Conservation (phyloP, 306 rosid genomes). For the Vicia villosa region DNA sequence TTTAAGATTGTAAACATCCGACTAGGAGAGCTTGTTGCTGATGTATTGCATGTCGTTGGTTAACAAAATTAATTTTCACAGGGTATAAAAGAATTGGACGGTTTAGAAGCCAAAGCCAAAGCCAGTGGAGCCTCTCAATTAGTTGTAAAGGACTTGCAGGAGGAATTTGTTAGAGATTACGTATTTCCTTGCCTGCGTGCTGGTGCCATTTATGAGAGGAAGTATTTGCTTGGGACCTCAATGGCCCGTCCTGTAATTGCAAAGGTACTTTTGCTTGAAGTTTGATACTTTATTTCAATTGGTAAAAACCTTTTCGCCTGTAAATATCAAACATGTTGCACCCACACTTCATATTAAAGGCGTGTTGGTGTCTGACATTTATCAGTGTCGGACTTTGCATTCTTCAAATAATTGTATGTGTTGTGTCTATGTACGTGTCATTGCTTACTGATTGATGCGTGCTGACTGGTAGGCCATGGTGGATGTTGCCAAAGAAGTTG, state of each 20-base stretch:
- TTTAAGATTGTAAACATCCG: conserved; percentile 23
- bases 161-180: conserved; percentile 83
- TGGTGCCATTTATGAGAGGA: conserved; percentile 93
- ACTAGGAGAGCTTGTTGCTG: too few relatives aligned
- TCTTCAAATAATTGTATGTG: background rate
- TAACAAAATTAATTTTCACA: conserved; percentile 34
- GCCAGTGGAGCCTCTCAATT: conserved; percentile 94
- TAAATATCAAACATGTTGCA: background rate
- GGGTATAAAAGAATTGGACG: conserved; percentile 89
- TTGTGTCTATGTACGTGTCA: background rate
- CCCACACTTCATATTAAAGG: background rate
- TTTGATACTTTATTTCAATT: conserved; percentile 18
- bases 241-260: conserved; percentile 98
- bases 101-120: conserved; percentile 87
- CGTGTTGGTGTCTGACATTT: background rate
- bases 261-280: conserved; percentile 40
- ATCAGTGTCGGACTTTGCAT: background rate
- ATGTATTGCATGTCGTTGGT: too few relatives aligned
- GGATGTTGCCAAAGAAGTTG: conserved; percentile 88
- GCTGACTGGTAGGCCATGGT: conserved; percentile 78
- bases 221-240: conserved; percentile 94
- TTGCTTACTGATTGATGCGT: conserved; percentile 27
- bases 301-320: background rate
- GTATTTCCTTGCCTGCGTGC: conserved; percentile 92
- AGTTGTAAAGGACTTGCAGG: conserved; percentile 83